A percentile compares a stretch with the other conserved stretches of the same genome.
Evolutionary conservation across 2,329 filamentous ascomycete genomes (phyloP).

Genomic region (Apiospora pterosperma): DNA sequence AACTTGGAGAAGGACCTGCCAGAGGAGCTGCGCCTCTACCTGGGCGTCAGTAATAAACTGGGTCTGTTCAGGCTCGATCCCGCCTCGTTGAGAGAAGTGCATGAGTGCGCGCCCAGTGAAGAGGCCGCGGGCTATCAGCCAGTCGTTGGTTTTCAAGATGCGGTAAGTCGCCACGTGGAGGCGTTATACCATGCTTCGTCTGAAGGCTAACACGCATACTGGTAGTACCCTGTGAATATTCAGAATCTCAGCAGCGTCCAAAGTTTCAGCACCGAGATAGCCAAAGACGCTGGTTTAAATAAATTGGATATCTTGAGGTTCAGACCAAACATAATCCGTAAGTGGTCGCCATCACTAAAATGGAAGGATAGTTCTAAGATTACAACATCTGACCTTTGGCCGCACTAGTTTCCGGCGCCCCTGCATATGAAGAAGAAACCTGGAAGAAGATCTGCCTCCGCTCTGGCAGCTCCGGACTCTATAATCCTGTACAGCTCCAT

Average conservation of each 20-base stretch:
- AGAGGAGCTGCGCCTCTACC: conserved; percentile 58
- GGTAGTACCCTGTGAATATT: conserved; percentile 66
- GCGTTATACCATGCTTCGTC: neutral
- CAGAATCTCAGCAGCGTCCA: conserved; percentile 63
- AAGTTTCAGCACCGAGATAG: conserved; percentile 55
- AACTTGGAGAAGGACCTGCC: conserved; percentile 59
- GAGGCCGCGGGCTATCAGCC: conserved; percentile 61
- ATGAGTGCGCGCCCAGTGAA: conserved; percentile 55
- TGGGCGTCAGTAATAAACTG: conserved; percentile 64
- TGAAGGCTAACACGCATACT: conserved; percentile 4
- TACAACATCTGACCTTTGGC: neutral
- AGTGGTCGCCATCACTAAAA: conserved; percentile 16
- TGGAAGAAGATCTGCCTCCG: conserved; percentile 62
- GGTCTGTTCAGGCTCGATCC: conserved; percentile 67
- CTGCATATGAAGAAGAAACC: conserved; percentile 65
- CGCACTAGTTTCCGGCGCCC: conserved; percentile 53
- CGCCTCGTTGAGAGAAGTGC: conserved; percentile 52
- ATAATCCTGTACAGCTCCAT: conserved; percentile 41
- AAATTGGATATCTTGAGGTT: conserved; percentile 62
- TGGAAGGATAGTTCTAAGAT: neutral
- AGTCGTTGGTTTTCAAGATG: conserved; percentile 66
- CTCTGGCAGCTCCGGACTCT: conserved; percentile 44
- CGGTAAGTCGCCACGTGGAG: conserved; percentile 41
- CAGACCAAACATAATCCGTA: conserved; percentile 68
- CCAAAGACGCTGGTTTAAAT: conserved; percentile 43